phyloP scores from a whole-genome alignment of 106 monocot species.

The Dioscorea dumetorum region DNA sequence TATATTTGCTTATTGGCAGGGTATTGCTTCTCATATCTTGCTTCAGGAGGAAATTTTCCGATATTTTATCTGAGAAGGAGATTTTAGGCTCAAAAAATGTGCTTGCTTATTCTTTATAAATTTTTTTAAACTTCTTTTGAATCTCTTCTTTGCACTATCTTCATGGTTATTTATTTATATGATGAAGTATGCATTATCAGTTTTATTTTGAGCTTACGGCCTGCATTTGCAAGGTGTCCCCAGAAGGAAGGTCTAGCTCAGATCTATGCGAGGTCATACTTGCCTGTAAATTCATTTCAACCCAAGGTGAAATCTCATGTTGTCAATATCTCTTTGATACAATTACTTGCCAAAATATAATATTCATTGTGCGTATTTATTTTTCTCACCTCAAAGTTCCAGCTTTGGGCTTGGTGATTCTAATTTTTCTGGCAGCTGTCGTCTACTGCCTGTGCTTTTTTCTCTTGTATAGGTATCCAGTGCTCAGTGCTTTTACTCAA shows the following conservation, averaged over 20 bases:
- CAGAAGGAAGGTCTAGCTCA: conserved; percentile 83
- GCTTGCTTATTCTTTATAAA: conserved; percentile 9
- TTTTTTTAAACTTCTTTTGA: neutral
- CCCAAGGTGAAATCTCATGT: conserved; percentile 30
- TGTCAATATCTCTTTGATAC: neutral
- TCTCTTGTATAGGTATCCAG: neutral
- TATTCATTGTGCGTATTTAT: neutral
- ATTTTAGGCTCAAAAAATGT: conserved; percentile 84
- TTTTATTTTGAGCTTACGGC: too few relatives aligned
- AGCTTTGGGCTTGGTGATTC: too few relatives aligned
- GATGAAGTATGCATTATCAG: too few relatives aligned
- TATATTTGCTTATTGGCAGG: conserved; percentile 27
- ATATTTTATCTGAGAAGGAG: conserved; percentile 58
- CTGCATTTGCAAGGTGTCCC: conserved; percentile 27
- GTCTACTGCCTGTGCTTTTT: neutral
- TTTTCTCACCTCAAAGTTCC: too few relatives aligned
- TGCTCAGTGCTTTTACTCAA: neutral
- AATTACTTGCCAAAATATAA: neutral
- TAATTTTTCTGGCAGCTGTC: neutral
- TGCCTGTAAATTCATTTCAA: conserved; percentile 38
- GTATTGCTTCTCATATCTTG: conserved; percentile 58
- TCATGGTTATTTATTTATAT: too few relatives aligned
- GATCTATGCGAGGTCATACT: conserved; percentile 37
- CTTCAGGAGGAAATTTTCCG: conserved; percentile 68
- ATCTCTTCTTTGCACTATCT: too few relatives aligned